phyloP scores from a whole-genome alignment of 306 rosid genomes.

The Pyrus pyrifolia region DNA sequence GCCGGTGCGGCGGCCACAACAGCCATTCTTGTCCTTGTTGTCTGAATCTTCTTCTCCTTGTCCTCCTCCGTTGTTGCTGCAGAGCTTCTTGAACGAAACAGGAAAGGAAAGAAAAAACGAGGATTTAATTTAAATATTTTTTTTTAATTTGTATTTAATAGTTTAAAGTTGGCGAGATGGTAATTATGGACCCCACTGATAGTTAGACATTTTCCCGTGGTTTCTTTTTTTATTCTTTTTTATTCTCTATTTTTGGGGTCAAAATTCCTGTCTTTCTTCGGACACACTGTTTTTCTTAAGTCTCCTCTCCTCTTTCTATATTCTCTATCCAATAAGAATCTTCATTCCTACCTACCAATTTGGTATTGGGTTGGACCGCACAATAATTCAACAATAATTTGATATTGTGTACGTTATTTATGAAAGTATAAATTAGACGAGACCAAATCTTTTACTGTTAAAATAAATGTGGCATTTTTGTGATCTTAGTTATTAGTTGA shows the following conservation, averaged over 20 bases:
- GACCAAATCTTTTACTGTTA: no score
- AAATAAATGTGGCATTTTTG: rapidly evolving
- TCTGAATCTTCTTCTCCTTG: neutral
- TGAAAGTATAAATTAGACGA: no score
- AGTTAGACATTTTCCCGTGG: neutral
- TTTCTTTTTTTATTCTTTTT: no score
- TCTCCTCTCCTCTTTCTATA: no score
- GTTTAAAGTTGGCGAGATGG: neutral
- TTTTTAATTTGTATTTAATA: neutral
- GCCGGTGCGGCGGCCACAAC: slow-evolving; percentile 37
- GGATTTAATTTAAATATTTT: no score
- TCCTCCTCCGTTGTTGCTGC: neutral
- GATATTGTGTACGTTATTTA: no score
- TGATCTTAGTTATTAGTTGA: rapidly evolving
- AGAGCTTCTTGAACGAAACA: neutral
- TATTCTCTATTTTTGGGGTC: no score
- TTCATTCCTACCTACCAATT: no score
- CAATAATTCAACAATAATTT: no score
- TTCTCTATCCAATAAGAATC: no score
- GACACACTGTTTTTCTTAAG: neutral
- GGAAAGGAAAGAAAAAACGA: neutral
- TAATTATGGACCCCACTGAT: neutral
- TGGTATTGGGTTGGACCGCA: no score
- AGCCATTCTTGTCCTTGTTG: slow-evolving; percentile 33
- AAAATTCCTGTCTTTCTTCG: neutral